Base-by-base conservation (phyloP, 768 basidiomycete genomes). In the Dentipellis sp. region DNA sequence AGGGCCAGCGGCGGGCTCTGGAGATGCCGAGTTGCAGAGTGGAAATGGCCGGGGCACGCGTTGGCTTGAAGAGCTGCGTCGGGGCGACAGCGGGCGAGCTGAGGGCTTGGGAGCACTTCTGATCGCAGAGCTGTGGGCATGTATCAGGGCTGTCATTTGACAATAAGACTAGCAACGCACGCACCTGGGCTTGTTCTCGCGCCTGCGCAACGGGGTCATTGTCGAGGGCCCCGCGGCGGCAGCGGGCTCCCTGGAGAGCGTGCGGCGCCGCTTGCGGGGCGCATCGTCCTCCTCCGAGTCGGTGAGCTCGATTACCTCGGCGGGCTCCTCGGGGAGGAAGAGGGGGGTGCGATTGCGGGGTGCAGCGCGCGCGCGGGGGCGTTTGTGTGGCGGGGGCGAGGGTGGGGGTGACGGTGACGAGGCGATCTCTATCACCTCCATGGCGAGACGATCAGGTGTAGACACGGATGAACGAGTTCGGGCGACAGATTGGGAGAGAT, bases 291-390 rank as follows among this genome's bases (percentile, higher is more conserved):
- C 78, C 21, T 42, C 40, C 9, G 78, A 77, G 63, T 83, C 80
- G 1, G 75, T 71, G 58, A 82, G 67, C 59, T 80, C 80, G 57
- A 82, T 79, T 22, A 80, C 67, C 53, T 72, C 64, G 34, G 62
- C 63, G 10, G 50, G 19, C 2, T 29, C 52, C 22, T 60, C 59
- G 14, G 21, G 52, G 11, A 49, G 40, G 42, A 49, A 57, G 23
- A 61, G 42, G 19, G 58, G 42, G 12, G 48, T 17, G 42, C 56
- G 61, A 10, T 60, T 62, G 51, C 40, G 29, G 29, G 29, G 29
- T 29, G 29, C 29, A 29, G 29, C 29, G 6, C 29, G 29, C 29
- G 29, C 29, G 61, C 19, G 47, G 59, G 14, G 58, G 17, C 29
- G 59, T 46, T 21, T 54, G 56, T 10, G 19, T 6, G 29, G 29